Evolutionary conservation across 306 rosid species (phyloP), one percentile per base, ranked within the genome.

Genomic region (Prunus mongolica): DNA sequence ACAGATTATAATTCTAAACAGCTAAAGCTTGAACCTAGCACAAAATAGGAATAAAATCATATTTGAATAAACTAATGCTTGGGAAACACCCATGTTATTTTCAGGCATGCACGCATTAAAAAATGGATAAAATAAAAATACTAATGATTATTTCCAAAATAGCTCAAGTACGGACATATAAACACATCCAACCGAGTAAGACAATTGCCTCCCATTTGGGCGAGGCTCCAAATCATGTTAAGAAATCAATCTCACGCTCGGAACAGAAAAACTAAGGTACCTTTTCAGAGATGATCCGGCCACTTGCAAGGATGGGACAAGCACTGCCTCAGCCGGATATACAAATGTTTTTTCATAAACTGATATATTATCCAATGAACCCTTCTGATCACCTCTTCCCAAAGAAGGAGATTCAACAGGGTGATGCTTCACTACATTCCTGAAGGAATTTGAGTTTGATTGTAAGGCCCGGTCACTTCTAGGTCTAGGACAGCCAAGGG

Each of bases 311-410:
- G 93, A 78, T 25, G 97, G 97, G 73, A 90, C 93, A 79, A 95
- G 90, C 78, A 95, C 97, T 25, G 97, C 93, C 84, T 92, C 97
- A 16, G 97, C 85, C 22, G 99, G 96, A 84, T 92, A 95, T 65
- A 95, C 84, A 84, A 92, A 90, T 76, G 91, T 89, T 76, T 87
- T 95, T 78, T 86, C 91, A 82, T 83, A 81, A 82, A 79, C 82
- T 54, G 89, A 72, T 62, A 83, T 73, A 74, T 86, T 85, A 72
- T 88, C 86, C 18, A 65, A 63, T 68, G 89, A 80, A 80, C 95
- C 96, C 86, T 82, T 92, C 51, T 84, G 87, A 78, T 92, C 97
- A 81, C 83, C 88, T 76, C 86, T 87, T 79, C 91, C 96, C 49
- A 63, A 71, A 54, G 71, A 74, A 79, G 88, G 81, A 79, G 91